A percentile compares a stretch with the other conserved stretches of the same genome.
phyloP scores from a whole-genome alignment of 257 asterid genomes.

The Nicotiana paniculata region DNA sequence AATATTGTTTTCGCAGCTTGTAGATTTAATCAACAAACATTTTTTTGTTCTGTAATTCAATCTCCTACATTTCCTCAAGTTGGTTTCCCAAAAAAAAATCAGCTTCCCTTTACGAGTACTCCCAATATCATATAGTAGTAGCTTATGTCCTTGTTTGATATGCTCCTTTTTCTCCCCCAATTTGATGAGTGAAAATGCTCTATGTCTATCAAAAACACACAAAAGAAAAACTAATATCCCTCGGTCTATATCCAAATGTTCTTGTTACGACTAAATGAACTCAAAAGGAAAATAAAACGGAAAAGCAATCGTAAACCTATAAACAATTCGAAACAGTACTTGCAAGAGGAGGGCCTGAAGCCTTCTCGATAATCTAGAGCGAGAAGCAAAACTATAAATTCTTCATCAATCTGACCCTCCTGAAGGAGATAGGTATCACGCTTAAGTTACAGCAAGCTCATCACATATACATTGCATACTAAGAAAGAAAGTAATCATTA shows the following conservation, averaged over 20 bases:
- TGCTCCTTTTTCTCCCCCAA: neutral
- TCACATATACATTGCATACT: slow-evolving; percentile 4
- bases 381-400: neutral
- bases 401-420: slow-evolving; percentile 1
- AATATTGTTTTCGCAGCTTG: neutral
- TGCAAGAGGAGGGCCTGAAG: neutral
- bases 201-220: neutral
- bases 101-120: neutral
- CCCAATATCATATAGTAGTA: neutral
- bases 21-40: no score
- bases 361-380: neutral
- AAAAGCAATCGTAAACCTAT: neutral
- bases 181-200: no score
- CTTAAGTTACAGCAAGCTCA: neutral
- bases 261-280: neutral
- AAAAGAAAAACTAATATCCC: neutral
- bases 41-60: no score
- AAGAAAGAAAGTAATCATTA: neutral
- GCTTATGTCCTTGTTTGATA: neutral
- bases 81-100: no score
- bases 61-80: no score
- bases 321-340: neutral
- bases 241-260: no score
- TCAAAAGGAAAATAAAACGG: neutral
- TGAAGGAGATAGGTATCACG: neutral